Base-by-base conservation (phyloP, 495 filamentous ascomycete species). In the Aspergillus leporis region DNA sequence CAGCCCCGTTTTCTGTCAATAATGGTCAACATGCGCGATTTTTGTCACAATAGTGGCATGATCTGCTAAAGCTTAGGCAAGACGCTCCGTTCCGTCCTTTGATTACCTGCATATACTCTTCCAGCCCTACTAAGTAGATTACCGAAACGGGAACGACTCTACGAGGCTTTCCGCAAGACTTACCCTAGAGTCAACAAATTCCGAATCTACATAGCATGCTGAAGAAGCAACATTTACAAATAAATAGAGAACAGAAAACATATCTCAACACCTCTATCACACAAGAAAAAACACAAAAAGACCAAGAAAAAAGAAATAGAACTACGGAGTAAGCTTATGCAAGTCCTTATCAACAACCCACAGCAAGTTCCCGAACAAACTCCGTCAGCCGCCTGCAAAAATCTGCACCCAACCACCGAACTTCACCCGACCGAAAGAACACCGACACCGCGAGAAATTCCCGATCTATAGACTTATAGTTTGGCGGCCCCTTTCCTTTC, bases 371-470 rank as follows among this genome's bases (percentile, higher is more conserved):
- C 25, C 25, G 25, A 28, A 28, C 51, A 31, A 55, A 21, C 8
- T 55, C 40, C 50, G 18, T 57, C 18, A 9, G 18, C 23, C 25
- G 31, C 36, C 16, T 14, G 16, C 12, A 28, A 32, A 23, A 28
- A 43, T 40, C 48, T 25, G 32, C 28, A 45, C 49, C 30, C 22
- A 45, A 32, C 30, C 32, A 23, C 62, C 62, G 52, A 61, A 50
- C 23, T 60, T 58, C 2, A 34, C 21, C 60, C 57, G 57, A 22
- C 63, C 59, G 56, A 65, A 47, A 28, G 36, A 55, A 31, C 34
- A 21, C 56, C 62, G 61, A 2, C 51, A 53, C 30, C 50, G 57
- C 61, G 61, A 64, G 57, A 50, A 50, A 64, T 32, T 13, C 3
- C 61, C 62, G 62, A 45, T 48, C 23, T 59, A 52, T 53, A 28